A percentile compares a stretch with the other conserved stretches of the same genome.
Evolutionary conservation across 2,329 filamentous ascomycete species (phyloP).

Genomic region (Podosphaera xanthii): DNA sequence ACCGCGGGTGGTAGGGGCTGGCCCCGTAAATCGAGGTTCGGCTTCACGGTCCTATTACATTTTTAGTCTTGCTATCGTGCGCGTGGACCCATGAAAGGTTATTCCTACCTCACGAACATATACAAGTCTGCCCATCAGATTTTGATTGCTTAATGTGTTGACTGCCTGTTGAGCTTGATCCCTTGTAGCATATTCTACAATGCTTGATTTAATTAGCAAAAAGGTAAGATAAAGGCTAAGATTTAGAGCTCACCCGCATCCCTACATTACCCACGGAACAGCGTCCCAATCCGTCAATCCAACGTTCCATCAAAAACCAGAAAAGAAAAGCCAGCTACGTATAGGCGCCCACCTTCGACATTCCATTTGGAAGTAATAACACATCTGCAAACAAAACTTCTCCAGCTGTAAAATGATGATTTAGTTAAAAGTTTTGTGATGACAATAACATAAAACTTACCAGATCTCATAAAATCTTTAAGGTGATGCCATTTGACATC

Average conservation of each 20-base stretch:
- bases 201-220: constrained; percentile 29
- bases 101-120: constrained; percentile 80
- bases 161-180: constrained; percentile 97
- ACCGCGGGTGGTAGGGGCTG: constrained; percentile 38
- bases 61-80: not conserved
- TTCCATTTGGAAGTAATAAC: constrained; percentile 98
- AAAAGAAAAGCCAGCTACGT: constrained; percentile 55
- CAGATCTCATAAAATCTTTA: constrained; percentile 99
- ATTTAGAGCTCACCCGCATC: constrained; percentile 76
- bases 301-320: constrained; percentile 62
- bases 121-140: constrained; percentile 92
- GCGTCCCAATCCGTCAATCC: constrained; percentile 97
- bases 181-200: constrained; percentile 99
- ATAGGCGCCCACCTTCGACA: constrained; percentile 99
- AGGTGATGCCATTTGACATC: constrained; percentile 99
- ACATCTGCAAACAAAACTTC: constrained; percentile 99
- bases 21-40: constrained; percentile 82
- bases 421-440: constrained; percentile 19
- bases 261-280: constrained; percentile 83
- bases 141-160: constrained; percentile 95
- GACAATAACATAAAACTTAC: constrained; percentile 30
- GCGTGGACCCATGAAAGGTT: not conserved
- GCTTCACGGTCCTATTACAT: constrained; percentile 68
- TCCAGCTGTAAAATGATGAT: constrained; percentile 42
- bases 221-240: not conserved